Conservation (phyloP, 768 basidiomycete genomes). For the Chlorophyllum brunneum region DNA sequence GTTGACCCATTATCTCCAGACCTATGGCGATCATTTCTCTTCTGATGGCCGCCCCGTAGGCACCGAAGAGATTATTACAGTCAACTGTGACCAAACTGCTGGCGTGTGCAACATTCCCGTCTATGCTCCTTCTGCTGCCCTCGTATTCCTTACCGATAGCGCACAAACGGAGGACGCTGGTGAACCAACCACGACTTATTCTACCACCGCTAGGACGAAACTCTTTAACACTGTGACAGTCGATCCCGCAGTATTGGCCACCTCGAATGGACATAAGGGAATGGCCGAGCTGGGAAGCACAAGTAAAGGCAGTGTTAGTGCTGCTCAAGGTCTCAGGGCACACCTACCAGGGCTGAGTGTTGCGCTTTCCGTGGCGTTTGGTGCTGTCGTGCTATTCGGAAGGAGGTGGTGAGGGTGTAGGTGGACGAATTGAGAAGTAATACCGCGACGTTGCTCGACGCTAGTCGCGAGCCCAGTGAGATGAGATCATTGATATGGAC, state of each 20-base stretch:
- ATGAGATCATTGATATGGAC: too few species aligned
- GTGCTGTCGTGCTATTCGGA: background rate
- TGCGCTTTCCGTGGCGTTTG: background rate
- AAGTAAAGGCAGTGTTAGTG: constrained; percentile 29
- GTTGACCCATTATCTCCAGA: constrained; percentile 28
- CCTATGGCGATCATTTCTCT: constrained; percentile 53
- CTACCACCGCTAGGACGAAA: constrained; percentile 50
- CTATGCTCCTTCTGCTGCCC: constrained; percentile 62
- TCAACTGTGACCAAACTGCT: constrained; percentile 49
- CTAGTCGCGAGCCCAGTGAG: too few species aligned
- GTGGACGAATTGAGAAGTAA: background rate
- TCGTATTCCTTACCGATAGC: constrained; percentile 59
- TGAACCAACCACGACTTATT: constrained; percentile 38
- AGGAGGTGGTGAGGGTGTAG: background rate
- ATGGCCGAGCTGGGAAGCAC: constrained; percentile 33
- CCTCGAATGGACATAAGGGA: constrained; percentile 53
- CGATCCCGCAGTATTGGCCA: constrained; percentile 50
- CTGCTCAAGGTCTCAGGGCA: constrained; percentile 3
- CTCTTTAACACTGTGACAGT: constrained; percentile 50
- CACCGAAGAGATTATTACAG: constrained; percentile 42
- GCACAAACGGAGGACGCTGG: constrained; percentile 31
- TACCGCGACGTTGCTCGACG: background rate
- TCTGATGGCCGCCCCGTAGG: constrained; percentile 66
- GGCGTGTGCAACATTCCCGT: constrained; percentile 58
- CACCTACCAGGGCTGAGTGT: constrained; percentile 1